A percentile compares a stretch with the other conserved stretches of the same genome.
phyloP scores from a whole-genome alignment of 192 early-diverging fungal species.

The Backusella macrospora region DNA sequence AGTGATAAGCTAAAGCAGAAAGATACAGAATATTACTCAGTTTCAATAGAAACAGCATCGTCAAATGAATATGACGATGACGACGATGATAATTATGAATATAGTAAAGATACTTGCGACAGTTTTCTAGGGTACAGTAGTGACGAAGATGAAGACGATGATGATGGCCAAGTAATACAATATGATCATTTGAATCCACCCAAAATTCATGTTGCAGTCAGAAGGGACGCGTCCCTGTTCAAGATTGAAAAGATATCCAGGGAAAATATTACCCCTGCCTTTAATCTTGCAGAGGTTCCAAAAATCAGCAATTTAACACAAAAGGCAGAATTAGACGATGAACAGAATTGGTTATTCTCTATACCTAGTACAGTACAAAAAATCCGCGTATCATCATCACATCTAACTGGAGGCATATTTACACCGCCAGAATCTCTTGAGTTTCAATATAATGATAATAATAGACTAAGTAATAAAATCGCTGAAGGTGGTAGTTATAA shows the following conservation, averaged over 20 bases:
- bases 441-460: neutral
- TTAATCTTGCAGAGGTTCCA: conserved; percentile 15
- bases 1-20: neutral
- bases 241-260: conserved; percentile 21
- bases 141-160: neutral
- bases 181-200: neutral
- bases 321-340: conserved; percentile 4
- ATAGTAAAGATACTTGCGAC: neutral
- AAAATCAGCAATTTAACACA: conserved; percentile 12
- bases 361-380: neutral
- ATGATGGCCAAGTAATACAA: neutral
- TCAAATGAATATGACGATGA: neutral
- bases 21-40: neutral
- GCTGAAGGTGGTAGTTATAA: neutral
- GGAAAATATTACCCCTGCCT: neutral
- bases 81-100: neutral
- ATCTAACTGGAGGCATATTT: neutral
- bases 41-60: neutral
- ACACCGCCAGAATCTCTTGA: neutral
- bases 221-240: conserved; percentile 20
- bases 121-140: neutral
- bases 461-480: neutral
- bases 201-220: conserved; percentile 18
- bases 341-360: neutral
- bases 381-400: neutral